Conservation (phyloP, 1,139 yeast genomes). For the Blastobotrys serpentis region DNA sequence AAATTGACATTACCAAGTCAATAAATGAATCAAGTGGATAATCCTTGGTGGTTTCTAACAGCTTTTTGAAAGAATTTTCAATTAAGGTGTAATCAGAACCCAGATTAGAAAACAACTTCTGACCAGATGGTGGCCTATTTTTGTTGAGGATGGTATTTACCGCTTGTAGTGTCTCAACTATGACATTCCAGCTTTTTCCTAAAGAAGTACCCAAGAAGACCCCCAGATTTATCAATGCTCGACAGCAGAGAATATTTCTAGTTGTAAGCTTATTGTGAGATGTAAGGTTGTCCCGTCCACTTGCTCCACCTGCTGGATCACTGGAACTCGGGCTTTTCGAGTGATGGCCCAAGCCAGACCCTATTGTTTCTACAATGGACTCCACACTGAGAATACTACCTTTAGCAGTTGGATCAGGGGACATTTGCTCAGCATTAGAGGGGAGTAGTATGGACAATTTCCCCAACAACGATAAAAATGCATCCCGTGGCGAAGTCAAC, state of each 20-base stretch:
- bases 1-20: constrained; percentile 10
- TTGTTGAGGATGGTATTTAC: constrained; percentile 60
- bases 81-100: constrained; percentile 52
- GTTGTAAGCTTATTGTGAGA: constrained; percentile 1
- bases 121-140: constrained; percentile 16
- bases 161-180: constrained; percentile 64
- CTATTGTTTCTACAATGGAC: constrained; percentile 58
- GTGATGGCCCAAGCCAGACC: constrained; percentile 25
- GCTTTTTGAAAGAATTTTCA: constrained; percentile 55
- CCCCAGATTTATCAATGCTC: constrained; percentile 76
- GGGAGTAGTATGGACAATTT: constrained; percentile 23
- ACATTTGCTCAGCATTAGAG: background rate
- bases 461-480: constrained; percentile 58
- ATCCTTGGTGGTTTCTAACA: constrained; percentile 36
- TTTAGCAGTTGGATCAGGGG: background rate
- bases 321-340: constrained; percentile 33
- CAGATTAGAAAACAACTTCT: constrained; percentile 28
- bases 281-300: too few relatives aligned
- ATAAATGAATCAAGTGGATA: constrained; percentile 8
- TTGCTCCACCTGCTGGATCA: constrained; percentile 9
- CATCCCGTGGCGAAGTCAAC: constrained; percentile 55
- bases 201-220: constrained; percentile 75
- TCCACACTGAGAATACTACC: constrained; percentile 52
- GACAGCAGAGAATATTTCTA: constrained; percentile 67
- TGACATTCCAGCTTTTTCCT: constrained; percentile 63